Conservation (phyloP, 495 filamentous ascomycete genomes). For the Aspergillus panamensis region DNA sequence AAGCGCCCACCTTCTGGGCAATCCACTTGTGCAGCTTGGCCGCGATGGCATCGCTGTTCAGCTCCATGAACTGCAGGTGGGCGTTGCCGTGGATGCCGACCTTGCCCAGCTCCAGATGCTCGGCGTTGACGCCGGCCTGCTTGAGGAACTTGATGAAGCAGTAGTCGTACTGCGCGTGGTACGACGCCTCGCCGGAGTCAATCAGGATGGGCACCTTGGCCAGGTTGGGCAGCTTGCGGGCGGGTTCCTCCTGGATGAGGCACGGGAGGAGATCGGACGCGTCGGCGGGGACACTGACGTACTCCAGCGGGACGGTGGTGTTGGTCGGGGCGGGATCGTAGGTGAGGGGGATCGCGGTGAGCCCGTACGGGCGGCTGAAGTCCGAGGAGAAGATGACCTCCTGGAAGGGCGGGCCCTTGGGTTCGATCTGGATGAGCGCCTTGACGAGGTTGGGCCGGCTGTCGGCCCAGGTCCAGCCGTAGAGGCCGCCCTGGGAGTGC, state of each 20-base stretch:
- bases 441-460: constrained; percentile 42
- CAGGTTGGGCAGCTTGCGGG: constrained; percentile 49
- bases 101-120: constrained; percentile 45
- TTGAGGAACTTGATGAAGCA: constrained; percentile 50
- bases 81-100: constrained; percentile 53
- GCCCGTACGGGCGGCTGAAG: constrained; percentile 37
- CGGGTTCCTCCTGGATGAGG: constrained; percentile 46
- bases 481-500: constrained; percentile 52
- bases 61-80: constrained; percentile 59
- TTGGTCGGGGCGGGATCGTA: constrained; percentile 45
- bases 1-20: constrained; percentile 2
- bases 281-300: constrained; percentile 26
- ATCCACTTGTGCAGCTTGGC: constrained; percentile 42
- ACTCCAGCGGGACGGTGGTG: constrained; percentile 25
- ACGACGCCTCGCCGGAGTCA: constrained; percentile 51
- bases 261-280: constrained; percentile 26
- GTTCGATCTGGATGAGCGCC: constrained; percentile 51
- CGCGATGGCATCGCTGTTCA: constrained; percentile 53
- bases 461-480: constrained; percentile 50
- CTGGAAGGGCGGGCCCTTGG: constrained; percentile 50
- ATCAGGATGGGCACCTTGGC: constrained; percentile 43
- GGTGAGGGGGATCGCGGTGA: constrained; percentile 48
- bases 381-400: constrained; percentile 28
- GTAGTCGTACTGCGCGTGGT: constrained; percentile 56
- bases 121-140: constrained; percentile 51